Evolutionary conservation across 345 rosid genomes (phyloP).

Genomic region (Pelargonium nanum): DNA sequence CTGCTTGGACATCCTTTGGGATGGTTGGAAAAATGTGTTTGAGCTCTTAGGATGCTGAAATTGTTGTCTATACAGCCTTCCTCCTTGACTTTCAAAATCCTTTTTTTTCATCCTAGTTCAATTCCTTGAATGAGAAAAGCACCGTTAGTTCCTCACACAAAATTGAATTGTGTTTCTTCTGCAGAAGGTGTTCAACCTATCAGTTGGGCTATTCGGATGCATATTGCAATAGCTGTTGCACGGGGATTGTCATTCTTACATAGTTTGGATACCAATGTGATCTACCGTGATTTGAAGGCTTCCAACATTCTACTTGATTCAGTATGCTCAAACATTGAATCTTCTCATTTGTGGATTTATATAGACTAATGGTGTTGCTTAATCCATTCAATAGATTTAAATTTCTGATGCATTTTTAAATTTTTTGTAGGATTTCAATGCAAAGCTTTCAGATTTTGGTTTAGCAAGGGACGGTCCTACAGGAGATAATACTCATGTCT

Average conservation of each 20-base stretch:
- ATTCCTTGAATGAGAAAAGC: not conserved
- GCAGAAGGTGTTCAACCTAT: slow-evolving; percentile 52
- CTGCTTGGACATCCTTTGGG: no score
- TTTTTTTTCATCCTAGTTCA: no score
- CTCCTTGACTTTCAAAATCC: not conserved
- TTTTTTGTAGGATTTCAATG: slow-evolving; percentile 47
- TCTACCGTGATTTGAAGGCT: slow-evolving; percentile 60
- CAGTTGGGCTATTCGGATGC: slow-evolving; percentile 43
- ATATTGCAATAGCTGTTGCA: slow-evolving; percentile 41
- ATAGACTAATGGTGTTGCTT: not conserved
- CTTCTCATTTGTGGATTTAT: slow-evolving; percentile 2
- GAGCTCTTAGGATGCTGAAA: no score
- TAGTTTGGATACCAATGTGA: slow-evolving; percentile 48
- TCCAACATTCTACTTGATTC: slow-evolving; percentile 62
- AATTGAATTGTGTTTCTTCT: slow-evolving; percentile 2
- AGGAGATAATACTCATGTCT: slow-evolving; percentile 80
- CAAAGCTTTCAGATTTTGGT: slow-evolving; percentile 91
- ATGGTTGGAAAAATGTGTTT: no score
- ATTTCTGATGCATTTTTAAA: slow-evolving; percentile 6
- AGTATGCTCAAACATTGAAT: slow-evolving; percentile 21
- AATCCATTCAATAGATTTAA: not conserved
- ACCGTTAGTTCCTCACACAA: not conserved
- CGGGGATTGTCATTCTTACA: slow-evolving; percentile 56
- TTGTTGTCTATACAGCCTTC: no score
- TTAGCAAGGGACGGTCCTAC: slow-evolving; percentile 90